Evolutionary conservation across 352 stramenopile genomes (phyloP).

Genomic region (Globisporangium ultimum): DNA sequence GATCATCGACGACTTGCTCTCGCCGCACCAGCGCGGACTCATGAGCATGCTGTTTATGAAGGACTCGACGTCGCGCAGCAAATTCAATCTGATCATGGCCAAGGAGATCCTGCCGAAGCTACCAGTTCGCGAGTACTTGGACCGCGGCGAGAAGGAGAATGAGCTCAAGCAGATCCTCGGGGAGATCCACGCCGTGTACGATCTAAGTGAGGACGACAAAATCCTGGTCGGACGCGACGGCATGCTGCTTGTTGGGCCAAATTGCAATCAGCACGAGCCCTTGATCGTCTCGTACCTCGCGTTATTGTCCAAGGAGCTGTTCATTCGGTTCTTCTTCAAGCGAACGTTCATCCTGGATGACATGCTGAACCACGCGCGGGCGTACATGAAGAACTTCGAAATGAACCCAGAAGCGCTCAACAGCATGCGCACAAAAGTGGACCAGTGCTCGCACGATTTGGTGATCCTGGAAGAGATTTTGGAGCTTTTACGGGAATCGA

Average conservation of each 20-base stretch:
- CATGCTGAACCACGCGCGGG: constrained; percentile 91
- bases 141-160: constrained; percentile 96
- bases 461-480: constrained; percentile 97
- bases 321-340: constrained; percentile 93
- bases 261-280: constrained; percentile 91
- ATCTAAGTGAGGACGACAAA: constrained; percentile 95
- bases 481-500: constrained; percentile 92
- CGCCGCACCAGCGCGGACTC: constrained; percentile 91
- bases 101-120: constrained; percentile 95
- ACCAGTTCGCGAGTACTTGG: constrained; percentile 94
- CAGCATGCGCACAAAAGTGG: constrained; percentile 88
- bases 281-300: constrained; percentile 92
- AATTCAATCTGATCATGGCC: constrained; percentile 97
- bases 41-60: constrained; percentile 96
- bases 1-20: constrained; percentile 96
- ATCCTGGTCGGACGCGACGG: constrained; percentile 93
- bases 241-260: constrained; percentile 91
- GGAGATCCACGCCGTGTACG: constrained; percentile 94
- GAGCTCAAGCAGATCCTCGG: constrained; percentile 95
- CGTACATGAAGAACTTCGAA: constrained; percentile 90
- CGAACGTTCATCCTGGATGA: constrained; percentile 96
- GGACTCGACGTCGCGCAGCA: constrained; percentile 93
- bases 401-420: constrained; percentile 90
- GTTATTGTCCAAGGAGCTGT: constrained; percentile 92
- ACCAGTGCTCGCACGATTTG: constrained; percentile 91